phyloP scores from a whole-genome alignment of 495 filamentous ascomycete species.

The Apodospora peruviana region DNA sequence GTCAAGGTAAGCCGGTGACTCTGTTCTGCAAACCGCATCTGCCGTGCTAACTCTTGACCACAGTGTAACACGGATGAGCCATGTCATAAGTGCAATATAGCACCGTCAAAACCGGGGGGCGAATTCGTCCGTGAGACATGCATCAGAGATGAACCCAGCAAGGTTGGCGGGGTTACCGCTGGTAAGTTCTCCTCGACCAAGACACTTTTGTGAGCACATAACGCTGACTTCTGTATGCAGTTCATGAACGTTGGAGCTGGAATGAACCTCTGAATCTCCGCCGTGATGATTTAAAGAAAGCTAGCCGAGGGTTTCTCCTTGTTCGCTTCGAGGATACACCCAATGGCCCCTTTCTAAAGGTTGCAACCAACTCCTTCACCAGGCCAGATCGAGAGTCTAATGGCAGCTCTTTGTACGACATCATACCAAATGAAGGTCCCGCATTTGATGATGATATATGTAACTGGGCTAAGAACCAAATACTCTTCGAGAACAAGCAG shows the following conservation, averaged over 20 bases:
- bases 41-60: not conserved
- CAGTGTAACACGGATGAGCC: not conserved
- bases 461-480: conserved; percentile 10
- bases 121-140: not conserved
- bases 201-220: not conserved
- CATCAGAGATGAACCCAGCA: not conserved
- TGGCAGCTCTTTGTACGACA: not conserved
- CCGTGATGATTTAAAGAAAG: not conserved
- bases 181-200: no score
- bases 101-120: not conserved
- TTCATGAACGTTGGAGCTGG: not conserved
- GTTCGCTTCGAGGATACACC: not conserved
- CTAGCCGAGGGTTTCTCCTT: no score
- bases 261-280: not conserved
- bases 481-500: not conserved
- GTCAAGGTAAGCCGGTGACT: conserved; percentile 1
- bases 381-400: not conserved
- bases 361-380: conserved; percentile 4
- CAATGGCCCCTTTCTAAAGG: conserved; percentile 4
- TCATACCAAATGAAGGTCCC: not conserved
- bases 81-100: conserved; percentile 1
- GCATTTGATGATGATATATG: not conserved
- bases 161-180: not conserved
- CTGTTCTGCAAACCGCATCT: not conserved
- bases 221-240: not conserved